Conservation (phyloP, 768 basidiomycete species). For the Flagelloscypha sp. region DNA sequence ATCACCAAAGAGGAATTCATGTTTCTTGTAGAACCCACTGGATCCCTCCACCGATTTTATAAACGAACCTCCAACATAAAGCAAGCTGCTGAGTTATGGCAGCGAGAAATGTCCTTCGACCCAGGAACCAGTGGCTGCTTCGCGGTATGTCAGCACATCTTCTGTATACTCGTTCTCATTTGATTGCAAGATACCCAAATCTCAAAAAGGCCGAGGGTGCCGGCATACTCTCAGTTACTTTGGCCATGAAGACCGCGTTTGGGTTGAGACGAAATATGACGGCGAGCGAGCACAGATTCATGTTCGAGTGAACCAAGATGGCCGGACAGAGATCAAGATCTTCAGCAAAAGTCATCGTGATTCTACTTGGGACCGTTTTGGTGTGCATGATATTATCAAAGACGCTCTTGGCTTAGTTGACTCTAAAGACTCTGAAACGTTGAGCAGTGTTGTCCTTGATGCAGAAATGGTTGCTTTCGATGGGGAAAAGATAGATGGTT, state of each 20-base stretch:
- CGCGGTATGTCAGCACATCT: too few species aligned
- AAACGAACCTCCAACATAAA: too few species aligned
- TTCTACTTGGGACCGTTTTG: conserved; percentile 68
- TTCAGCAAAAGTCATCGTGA: conserved; percentile 86
- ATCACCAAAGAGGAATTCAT: conserved; percentile 36
- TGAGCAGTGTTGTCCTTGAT: conserved; percentile 43
- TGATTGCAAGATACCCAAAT: conserved; percentile 86
- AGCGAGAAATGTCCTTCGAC: too few species aligned
- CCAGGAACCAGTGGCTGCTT: too few species aligned
- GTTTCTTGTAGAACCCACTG: too few species aligned
- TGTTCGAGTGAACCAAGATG: conserved; percentile 39
- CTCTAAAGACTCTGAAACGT: not conserved
- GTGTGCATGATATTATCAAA: conserved; percentile 51
- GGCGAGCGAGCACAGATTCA: conserved; percentile 95
- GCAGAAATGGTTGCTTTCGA: conserved; percentile 89
- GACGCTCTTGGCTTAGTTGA: conserved; percentile 42
- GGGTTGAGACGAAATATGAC: conserved; percentile 92
- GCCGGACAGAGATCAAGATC: conserved; percentile 50
- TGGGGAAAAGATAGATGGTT: conserved; percentile 66
- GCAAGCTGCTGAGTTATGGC: too few species aligned
- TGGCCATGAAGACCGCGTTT: conserved; percentile 37
- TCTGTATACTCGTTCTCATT: too few species aligned
- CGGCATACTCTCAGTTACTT: conserved; percentile 46
- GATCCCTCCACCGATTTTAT: too few species aligned
- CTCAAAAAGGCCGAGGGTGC: conserved; percentile 61